These are phyloP conservation scores for Globisporangium spiculum DNA, from an alignment of 352 stramenopile genomes.

Conservation along the genomic window DNA sequence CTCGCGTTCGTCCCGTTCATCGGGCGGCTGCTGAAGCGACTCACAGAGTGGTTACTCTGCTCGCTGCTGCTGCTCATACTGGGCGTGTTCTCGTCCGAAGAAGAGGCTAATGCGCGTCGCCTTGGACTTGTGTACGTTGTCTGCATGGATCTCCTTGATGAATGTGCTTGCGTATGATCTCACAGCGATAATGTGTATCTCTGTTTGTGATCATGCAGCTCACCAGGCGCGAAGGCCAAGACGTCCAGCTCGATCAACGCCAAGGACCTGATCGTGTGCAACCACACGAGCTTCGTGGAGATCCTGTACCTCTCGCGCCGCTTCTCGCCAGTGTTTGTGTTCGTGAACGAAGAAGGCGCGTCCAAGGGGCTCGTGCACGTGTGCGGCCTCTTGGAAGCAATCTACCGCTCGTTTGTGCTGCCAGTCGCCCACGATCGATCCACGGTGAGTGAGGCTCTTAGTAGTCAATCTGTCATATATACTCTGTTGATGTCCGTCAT, in stretches of 20 bases:
- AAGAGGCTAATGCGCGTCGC: slow-evolving; percentile 67
- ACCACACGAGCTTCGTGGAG: slow-evolving; percentile 82
- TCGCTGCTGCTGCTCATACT: slow-evolving; percentile 64
- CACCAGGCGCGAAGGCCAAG: slow-evolving; percentile 30
- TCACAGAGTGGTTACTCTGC: slow-evolving; percentile 71
- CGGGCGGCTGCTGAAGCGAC: slow-evolving; percentile 60
- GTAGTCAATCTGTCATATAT: too few relatives aligned
- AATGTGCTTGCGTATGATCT: not conserved
- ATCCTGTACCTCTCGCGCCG: slow-evolving; percentile 71
- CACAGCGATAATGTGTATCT: not conserved
- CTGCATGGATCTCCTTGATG: not conserved
- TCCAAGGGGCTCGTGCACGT: slow-evolving; percentile 60
- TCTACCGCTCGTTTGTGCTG: slow-evolving; percentile 54
- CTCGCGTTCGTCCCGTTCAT: slow-evolving; percentile 64
- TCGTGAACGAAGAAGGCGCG: slow-evolving; percentile 47
- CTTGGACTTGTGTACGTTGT: slow-evolving; percentile 53
- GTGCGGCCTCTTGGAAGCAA: slow-evolving; percentile 60
- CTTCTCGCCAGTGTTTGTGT: slow-evolving; percentile 80
- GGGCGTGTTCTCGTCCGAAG: slow-evolving; percentile 63
- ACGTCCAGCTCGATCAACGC: slow-evolving; percentile 29
- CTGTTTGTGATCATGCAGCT: not conserved
- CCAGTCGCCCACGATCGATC: slow-evolving; percentile 37
- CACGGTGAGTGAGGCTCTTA: slow-evolving; percentile 21
- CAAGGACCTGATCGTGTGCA: slow-evolving; percentile 74
- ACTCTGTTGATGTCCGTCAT: not conserved